A percentile compares a stretch with the other conserved stretches of the same genome.
Conservation (phyloP, 78 protist genomes). For the Acrasis kona region DNA sequence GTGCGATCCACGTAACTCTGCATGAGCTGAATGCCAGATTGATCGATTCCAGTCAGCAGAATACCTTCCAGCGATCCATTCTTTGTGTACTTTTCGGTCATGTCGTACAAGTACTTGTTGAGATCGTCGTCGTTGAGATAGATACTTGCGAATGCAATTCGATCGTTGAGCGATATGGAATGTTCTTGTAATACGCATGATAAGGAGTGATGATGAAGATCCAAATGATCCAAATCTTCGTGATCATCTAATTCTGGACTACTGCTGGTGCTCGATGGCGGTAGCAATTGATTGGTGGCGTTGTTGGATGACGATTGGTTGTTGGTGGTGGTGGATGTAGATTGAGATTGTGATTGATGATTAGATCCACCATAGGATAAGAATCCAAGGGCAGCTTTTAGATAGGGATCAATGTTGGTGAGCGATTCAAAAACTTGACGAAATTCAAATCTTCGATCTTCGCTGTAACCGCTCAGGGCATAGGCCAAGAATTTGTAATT, state of each 20-base stretch:
- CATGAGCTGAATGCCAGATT: constrained; percentile 25
- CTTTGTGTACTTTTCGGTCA: neutral
- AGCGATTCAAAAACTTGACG: neutral
- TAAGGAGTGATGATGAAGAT: too few relatives aligned
- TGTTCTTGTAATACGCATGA: neutral
- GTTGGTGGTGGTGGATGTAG: too few relatives aligned
- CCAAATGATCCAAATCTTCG: too few relatives aligned
- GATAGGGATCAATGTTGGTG: neutral
- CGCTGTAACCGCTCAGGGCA: neutral
- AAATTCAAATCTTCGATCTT: neutral
- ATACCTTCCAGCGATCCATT: constrained; percentile 29
- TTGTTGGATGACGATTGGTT: too few relatives aligned
- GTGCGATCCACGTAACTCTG: constrained; percentile 59
- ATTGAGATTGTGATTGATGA: too few relatives aligned
- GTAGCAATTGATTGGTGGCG: too few relatives aligned
- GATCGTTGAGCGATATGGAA: neutral
- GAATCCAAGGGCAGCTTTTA: neutral
- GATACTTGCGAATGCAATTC: neutral
- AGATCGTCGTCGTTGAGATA: neutral
- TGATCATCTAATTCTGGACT: neutral
- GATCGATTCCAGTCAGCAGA: constrained; percentile 53
- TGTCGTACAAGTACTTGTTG: neutral
- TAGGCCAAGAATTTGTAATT: neutral
- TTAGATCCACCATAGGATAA: too few relatives aligned
- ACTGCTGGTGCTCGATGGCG: too few relatives aligned